Evolutionary conservation across 257 asterid genomes (phyloP).

Genomic region (Solanum sitiens): DNA sequence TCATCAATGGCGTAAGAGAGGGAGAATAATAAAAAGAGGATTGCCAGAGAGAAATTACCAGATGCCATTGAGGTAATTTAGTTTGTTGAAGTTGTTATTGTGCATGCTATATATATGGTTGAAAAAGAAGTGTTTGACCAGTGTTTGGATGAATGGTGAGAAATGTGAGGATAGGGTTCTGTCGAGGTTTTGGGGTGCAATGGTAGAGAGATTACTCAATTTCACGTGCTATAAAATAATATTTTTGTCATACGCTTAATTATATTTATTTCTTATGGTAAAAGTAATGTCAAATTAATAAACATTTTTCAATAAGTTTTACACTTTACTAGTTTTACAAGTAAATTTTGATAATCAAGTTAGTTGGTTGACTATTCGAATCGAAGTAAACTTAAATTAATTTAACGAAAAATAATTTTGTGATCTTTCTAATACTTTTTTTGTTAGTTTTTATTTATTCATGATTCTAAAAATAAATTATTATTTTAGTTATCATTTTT

Average conservation of each 20-base stretch:
- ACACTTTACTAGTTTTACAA: background rate
- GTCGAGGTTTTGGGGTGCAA: conserved; percentile 1
- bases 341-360: background rate
- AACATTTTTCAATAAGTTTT: background rate
- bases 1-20: conserved; percentile 1
- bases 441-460: no score
- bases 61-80: conserved; percentile 24
- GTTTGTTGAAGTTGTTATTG: background rate
- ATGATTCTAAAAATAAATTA: no score
- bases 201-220: background rate
- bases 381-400: background rate
- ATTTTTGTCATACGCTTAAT: background rate
- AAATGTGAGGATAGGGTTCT: conserved; percentile 42
- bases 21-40: conserved; percentile 20
- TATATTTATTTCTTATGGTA: background rate
- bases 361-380: background rate
- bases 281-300: background rate
- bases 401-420: background rate
- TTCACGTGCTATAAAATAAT: background rate
- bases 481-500: no score
- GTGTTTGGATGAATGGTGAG: background rate
- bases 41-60: background rate
- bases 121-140: background rate
- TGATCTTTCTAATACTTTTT: background rate
- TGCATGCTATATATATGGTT: background rate